Base-by-base conservation (phyloP, 495 filamentous ascomycete genomes). In the Neurospora sp. region DNA sequence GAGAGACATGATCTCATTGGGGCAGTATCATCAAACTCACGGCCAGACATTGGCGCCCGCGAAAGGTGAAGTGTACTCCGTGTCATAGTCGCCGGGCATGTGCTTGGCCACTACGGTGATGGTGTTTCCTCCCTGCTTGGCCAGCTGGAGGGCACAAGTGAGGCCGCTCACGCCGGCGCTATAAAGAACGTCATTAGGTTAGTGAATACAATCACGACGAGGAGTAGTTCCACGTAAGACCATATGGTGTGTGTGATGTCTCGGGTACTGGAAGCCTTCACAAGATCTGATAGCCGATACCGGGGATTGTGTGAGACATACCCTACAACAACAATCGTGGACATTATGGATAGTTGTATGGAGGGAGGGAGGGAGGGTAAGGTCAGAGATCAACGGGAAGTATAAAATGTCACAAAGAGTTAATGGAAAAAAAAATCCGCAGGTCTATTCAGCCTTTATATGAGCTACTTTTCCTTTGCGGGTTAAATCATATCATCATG, bases 61-160 rank as follows among this genome's bases (percentile, higher is more conserved):
- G 92, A 93, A 97, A 0, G 96, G 96, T 20, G 93, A 96, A 4
- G 93, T 91, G 81, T 98, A 99, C 88, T 98, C 94, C 71, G 96
- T 91, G 78, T 98, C 95, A 83, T 97, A 97, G 84, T 99, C 96
- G 42, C 96, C 96, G 0, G 96, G 96, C 96, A 99, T 97, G 78
- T 98, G 95, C 81, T 97, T 98, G 31, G 94, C 93, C 4, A 95
- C 85, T 35, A 99, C 87, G 4, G 94, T 97, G 74, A 99, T 85
- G 31, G 49, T 76, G 70, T 89, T 88, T 77, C 90, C 90, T 8
- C 54, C 54, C 76, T 92, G 88, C 75, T 89, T 90, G 54, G 95
- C 92, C 37, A 98, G 88, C 20, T 93, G 82, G 41, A 97, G 88
- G 9, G 96, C 96, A 10, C 93, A 94, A n/a, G 96, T 98, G 72